Conservation (phyloP, 176 grass and related monocot species). For the Tuctoria greenei region DNA sequence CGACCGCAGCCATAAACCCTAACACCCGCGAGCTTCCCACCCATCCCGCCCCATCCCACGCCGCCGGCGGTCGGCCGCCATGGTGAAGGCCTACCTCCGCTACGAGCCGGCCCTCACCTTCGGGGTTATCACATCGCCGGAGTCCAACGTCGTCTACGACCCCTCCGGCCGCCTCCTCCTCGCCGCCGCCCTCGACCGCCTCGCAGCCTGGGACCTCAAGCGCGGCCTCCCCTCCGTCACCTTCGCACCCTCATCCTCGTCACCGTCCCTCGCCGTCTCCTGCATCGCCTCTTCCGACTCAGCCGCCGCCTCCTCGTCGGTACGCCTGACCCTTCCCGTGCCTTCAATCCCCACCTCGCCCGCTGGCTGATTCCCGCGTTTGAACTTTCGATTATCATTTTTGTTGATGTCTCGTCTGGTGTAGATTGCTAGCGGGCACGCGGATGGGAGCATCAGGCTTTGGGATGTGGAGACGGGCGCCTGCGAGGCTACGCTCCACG, state of each 20-base stretch:
- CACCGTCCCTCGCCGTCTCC: conserved; percentile 47
- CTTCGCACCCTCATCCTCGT: conserved; percentile 46
- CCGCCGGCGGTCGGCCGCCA: conserved; percentile 43
- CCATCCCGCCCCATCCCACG: neutral
- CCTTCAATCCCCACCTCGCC: conserved; percentile 1
- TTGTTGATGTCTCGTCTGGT: conserved; percentile 24
- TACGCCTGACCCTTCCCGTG: conserved; percentile 12
- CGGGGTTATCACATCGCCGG: conserved; percentile 70
- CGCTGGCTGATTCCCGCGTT: conserved; percentile 7
- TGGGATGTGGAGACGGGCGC: conserved; percentile 79
- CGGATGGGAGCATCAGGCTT: conserved; percentile 82
- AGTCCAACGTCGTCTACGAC: conserved; percentile 80
- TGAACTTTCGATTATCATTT: conserved; percentile 6
- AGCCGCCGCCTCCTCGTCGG: conserved; percentile 54
- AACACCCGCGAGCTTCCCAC: neutral
- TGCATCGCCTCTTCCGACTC: conserved; percentile 57
- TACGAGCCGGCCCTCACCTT: conserved; percentile 80
- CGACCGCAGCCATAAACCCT: conserved; percentile 40
- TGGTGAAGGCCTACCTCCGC: conserved; percentile 97
- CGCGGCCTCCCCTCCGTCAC: conserved; percentile 60
- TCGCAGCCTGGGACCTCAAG: conserved; percentile 88
- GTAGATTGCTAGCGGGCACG: conserved; percentile 88
- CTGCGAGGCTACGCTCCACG: conserved; percentile 85
- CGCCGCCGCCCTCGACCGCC: conserved; percentile 72
- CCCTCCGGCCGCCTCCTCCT: conserved; percentile 77